These are phyloP conservation scores for Citrullus amarus DNA, from an alignment of 306 rosid genomes.

Conservation along the genomic window DNA sequence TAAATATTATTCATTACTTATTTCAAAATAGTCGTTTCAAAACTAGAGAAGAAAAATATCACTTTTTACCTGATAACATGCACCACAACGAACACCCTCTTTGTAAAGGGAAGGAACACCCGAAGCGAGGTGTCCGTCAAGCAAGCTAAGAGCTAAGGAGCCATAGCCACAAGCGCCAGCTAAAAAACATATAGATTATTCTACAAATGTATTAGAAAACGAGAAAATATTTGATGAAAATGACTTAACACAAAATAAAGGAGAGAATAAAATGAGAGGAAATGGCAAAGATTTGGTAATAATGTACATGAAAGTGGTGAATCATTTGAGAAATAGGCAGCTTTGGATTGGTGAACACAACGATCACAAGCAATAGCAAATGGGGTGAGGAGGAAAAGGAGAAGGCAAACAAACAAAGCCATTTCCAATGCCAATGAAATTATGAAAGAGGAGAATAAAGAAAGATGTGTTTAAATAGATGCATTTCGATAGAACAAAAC, in stretches of 20 bases:
- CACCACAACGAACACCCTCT: constrained; percentile 77
- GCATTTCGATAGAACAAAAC: too few relatives aligned
- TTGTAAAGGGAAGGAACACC: constrained; percentile 50
- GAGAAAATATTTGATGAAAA: too few relatives aligned
- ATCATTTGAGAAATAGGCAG: not conserved
- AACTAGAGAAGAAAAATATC: not conserved
- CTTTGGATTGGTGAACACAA: not conserved
- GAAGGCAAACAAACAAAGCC: not conserved
- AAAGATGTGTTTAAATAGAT: too few relatives aligned
- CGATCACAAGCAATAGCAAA: not conserved
- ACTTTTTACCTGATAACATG: constrained; percentile 58
- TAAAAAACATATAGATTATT: constrained; percentile 24
- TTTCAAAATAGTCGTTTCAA: not conserved
- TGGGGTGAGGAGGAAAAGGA: not conserved
- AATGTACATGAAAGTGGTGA: constrained; percentile 1
- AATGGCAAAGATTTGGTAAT: not conserved
- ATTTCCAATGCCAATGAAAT: not conserved
- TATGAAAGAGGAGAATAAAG: not conserved
- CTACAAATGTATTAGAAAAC: not conserved
- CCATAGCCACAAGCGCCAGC: constrained; percentile 94
- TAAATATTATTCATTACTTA: too few relatives aligned
- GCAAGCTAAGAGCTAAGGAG: constrained; percentile 37
- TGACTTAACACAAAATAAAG: too few relatives aligned
- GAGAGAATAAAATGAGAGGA: not conserved
- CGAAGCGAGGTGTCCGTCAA: constrained; percentile 49